Evolutionary conservation across 2,329 filamentous ascomycete genomes (phyloP).

Genomic region (Colletotrichum scovillei): DNA sequence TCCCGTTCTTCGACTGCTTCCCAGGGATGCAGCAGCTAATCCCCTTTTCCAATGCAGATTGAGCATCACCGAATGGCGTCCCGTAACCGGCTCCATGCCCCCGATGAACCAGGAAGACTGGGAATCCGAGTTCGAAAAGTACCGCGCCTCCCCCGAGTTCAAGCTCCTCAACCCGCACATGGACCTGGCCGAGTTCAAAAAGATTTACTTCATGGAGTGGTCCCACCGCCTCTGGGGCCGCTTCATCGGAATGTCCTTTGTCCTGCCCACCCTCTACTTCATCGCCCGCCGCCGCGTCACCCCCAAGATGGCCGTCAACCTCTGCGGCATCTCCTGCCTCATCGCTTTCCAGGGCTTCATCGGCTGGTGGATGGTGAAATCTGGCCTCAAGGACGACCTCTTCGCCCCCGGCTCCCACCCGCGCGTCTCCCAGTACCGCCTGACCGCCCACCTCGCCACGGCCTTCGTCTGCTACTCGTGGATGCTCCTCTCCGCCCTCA

Average conservation of each 20-base stretch:
- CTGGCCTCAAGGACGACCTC: slow-evolving; percentile 92
- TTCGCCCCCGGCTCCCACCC: slow-evolving; percentile 92
- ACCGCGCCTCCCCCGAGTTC: slow-evolving; percentile 93
- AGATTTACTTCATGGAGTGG: slow-evolving; percentile 99
- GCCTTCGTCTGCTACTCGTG: slow-evolving; percentile 94
- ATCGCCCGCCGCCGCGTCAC: slow-evolving; percentile 84
- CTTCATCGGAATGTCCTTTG: slow-evolving; percentile 89
- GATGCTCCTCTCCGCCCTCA: slow-evolving; percentile 91
- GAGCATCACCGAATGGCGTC: slow-evolving; percentile 98
- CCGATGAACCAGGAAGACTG: slow-evolving; percentile 84
- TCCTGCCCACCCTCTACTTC: slow-evolving; percentile 90
- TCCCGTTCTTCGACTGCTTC: not conserved
- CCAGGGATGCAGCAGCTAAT: slow-evolving; percentile 9
- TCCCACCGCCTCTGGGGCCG: slow-evolving; percentile 94
- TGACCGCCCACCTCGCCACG: slow-evolving; percentile 88
- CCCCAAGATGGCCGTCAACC: slow-evolving; percentile 78
- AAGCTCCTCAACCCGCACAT: slow-evolving; percentile 92
- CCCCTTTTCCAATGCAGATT: slow-evolving; percentile 64
- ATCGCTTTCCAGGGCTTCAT: slow-evolving; percentile 96
- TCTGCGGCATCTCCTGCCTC: slow-evolving; percentile 85
- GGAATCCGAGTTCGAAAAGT: slow-evolving; percentile 94
- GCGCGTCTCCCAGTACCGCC: slow-evolving; percentile 92
- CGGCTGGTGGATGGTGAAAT: slow-evolving; percentile 99
- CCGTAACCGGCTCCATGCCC: slow-evolving; percentile 91
- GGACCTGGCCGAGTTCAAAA: slow-evolving; percentile 93